Conservation (phyloP, 768 basidiomycete genomes). For the Tylopilus sp. region DNA sequence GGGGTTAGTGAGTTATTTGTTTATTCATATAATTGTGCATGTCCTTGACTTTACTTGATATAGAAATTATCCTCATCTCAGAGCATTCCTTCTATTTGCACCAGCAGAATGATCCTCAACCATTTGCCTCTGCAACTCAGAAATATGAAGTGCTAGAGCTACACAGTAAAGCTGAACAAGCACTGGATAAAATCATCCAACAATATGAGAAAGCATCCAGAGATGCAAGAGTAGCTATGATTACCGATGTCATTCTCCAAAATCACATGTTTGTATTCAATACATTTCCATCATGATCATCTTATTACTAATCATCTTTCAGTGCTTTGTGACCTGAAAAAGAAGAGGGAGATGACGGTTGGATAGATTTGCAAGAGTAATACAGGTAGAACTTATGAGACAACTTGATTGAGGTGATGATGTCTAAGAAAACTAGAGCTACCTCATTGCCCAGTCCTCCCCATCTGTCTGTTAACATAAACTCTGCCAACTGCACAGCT, state of each 20-base stretch:
- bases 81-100: background rate
- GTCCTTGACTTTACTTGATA: background rate
- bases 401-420: too few relatives aligned
- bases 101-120: background rate
- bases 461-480: too few relatives aligned
- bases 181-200: background rate
- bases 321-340: too few relatives aligned
- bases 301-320: too few relatives aligned
- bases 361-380: too few relatives aligned
- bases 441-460: too few relatives aligned
- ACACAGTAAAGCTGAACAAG: background rate
- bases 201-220: background rate
- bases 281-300: too few relatives aligned
- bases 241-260: background rate
- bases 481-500: too few relatives aligned
- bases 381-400: too few relatives aligned
- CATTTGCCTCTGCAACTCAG: background rate
- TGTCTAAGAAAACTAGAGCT: too few relatives aligned
- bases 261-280: background rate
- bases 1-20: background rate
- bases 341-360: too few relatives aligned
- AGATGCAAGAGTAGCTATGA: background rate
- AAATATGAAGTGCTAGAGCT: background rate
- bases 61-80: background rate
- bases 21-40: background rate